These are phyloP conservation scores for Casuarina glauca DNA, from an alignment of 306 rosid species.

Conservation along the genomic window DNA sequence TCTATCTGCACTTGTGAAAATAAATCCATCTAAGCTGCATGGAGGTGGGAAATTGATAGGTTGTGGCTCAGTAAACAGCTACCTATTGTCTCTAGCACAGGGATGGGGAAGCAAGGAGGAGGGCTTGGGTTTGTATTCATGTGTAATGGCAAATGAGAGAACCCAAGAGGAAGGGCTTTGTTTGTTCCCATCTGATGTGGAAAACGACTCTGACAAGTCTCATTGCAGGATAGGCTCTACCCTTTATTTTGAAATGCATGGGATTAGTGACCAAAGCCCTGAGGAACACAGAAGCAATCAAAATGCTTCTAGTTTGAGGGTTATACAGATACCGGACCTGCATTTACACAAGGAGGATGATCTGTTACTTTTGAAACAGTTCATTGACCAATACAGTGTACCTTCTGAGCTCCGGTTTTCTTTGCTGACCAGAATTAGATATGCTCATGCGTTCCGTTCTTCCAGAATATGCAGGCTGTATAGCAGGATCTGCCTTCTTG, in stretches of 20 bases:
- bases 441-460: conserved; percentile 86
- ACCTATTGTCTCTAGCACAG: conserved; percentile 88
- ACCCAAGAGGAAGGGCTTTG: conserved; percentile 66
- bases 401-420: conserved; percentile 80
- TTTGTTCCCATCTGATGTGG: conserved; percentile 81
- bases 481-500: conserved; percentile 89
- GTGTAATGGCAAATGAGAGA: conserved; percentile 80
- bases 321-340: conserved; percentile 77
- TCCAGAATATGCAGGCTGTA: conserved; percentile 78
- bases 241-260: conserved; percentile 85
- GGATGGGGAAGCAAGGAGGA: conserved; percentile 99
- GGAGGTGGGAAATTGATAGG: conserved; percentile 90
- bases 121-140: conserved; percentile 89
- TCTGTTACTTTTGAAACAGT: conserved; percentile 68
- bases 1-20: conserved; percentile 84
- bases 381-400: conserved; percentile 70
- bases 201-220: conserved; percentile 63
- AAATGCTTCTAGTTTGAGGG: conserved; percentile 52
- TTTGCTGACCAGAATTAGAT: conserved; percentile 85
- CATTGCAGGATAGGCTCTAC: conserved; percentile 80
- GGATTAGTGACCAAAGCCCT: conserved; percentile 48
- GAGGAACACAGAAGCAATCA: conserved; percentile 46
- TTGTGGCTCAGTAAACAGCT: conserved; percentile 85
- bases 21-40: conserved; percentile 91
- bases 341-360: conserved; percentile 81